phyloP scores from a whole-genome alignment of 495 filamentous ascomycete genomes.

The Pseudoneurospora amorphoporcata region DNA sequence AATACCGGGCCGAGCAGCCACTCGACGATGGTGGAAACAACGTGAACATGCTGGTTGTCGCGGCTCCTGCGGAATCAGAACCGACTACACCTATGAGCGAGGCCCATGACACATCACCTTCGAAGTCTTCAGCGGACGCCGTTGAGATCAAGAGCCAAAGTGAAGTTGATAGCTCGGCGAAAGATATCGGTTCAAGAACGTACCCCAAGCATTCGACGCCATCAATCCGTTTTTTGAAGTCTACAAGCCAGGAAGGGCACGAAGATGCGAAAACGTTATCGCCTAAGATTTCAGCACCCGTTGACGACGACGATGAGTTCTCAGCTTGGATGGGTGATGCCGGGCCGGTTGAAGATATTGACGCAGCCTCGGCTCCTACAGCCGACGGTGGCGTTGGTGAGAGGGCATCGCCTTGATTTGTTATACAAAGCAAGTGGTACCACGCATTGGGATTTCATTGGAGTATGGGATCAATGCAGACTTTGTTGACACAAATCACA shows the following conservation, averaged over 20 bases:
- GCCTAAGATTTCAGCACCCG: neutral
- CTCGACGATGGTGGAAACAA: constrained; percentile 30
- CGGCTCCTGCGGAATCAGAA: constrained; percentile 46
- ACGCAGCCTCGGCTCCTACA: neutral
- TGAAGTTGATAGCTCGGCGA: neutral
- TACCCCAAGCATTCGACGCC: neutral
- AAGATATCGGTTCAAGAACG: neutral
- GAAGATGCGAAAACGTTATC: neutral
- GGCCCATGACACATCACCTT: constrained; percentile 18
- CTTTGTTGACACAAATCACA: neutral
- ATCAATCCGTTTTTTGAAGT: neutral
- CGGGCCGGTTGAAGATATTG: constrained; percentile 6
- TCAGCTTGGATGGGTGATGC: constrained; percentile 27
- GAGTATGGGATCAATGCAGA: neutral
- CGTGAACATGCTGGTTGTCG: constrained; percentile 48
- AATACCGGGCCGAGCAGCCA: constrained; percentile 15
- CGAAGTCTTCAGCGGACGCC: constrained; percentile 37
- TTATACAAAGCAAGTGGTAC: neutral
- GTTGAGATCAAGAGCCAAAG: constrained; percentile 9
- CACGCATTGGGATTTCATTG: neutral
- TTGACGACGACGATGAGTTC: constrained; percentile 10
- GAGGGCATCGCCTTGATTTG: neutral
- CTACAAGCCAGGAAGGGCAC: neutral
- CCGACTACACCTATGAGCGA: constrained; percentile 39
- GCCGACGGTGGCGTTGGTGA: neutral